phyloP scores from a whole-genome alignment of 768 basidiomycete species.

The Neoboletus subvelutipes region DNA sequence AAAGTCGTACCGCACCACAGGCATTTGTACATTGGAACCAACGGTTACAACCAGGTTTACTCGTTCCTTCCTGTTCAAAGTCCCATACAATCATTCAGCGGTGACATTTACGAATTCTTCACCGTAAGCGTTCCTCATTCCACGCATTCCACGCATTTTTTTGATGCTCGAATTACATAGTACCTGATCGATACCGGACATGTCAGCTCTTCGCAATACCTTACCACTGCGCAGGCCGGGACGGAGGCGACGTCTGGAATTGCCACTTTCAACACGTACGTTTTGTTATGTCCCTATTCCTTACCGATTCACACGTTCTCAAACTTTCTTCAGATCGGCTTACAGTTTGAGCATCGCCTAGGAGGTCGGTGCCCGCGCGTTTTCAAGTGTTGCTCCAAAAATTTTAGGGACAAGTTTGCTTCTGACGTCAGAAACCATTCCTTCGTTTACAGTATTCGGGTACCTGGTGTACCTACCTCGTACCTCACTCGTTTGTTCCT shows the following conservation, averaged over 20 bases:
- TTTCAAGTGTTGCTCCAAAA: background rate
- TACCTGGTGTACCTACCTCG: background rate
- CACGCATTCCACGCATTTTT: background rate
- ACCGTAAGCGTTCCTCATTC: conserved; percentile 31
- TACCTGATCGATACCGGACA: conserved; percentile 48
- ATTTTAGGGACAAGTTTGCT: background rate
- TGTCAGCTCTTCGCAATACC: conserved; percentile 51
- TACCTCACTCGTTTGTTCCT: background rate
- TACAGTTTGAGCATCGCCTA: conserved; percentile 49
- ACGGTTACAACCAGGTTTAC: conserved; percentile 52
- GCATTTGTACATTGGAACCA: conserved; percentile 55
- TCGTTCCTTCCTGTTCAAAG: conserved; percentile 45
- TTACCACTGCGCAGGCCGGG: conserved; percentile 59
- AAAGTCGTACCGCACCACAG: conserved; percentile 25
- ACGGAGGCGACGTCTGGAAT: conserved; percentile 62
- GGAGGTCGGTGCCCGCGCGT: conserved; percentile 1
- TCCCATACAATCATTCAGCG: conserved; percentile 48
- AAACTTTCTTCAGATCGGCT: conserved; percentile 34
- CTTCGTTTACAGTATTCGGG: background rate
- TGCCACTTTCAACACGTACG: conserved; percentile 55
- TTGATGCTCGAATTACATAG: conserved; percentile 32
- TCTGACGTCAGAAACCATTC: background rate
- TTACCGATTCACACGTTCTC: background rate
- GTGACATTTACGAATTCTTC: conserved; percentile 54
- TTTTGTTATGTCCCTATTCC: background rate